These are phyloP conservation scores for Papiliotrema laurentii DNA, from an alignment of 1,284 basidiomycete genomes.

Conservation along the genomic window DNA sequence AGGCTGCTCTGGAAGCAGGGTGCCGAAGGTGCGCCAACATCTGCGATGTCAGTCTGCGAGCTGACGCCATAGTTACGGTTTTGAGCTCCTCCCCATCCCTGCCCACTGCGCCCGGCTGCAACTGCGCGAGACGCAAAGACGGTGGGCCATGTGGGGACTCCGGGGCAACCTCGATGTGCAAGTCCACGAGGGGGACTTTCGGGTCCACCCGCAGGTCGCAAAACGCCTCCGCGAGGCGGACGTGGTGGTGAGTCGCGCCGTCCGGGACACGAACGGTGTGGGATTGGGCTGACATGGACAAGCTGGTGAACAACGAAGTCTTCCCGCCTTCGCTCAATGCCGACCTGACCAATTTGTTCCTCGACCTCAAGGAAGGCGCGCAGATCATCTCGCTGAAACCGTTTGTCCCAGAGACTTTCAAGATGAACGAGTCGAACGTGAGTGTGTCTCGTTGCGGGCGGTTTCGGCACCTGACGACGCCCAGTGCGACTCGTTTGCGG, in stretches of 20 bases:
- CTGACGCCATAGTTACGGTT: conserved; percentile 45
- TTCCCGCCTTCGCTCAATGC: conserved; percentile 54
- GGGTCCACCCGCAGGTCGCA: conserved; percentile 37
- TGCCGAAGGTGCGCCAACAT: conserved; percentile 26
- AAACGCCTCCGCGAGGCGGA: conserved; percentile 50
- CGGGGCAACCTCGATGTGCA: conserved; percentile 46
- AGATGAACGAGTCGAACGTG: conserved; percentile 50
- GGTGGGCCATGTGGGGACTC: conserved; percentile 54
- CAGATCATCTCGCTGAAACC: conserved; percentile 54
- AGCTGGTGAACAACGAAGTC: conserved; percentile 56
- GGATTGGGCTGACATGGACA: conserved; percentile 4
- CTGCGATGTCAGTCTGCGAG: not conserved
- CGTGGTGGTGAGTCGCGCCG: conserved; percentile 47
- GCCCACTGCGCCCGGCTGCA: conserved; percentile 51
- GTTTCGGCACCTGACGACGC: not conserved
- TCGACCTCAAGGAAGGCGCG: conserved; percentile 54
- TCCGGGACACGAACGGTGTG: not conserved
- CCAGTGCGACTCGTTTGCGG: conserved; percentile 44
- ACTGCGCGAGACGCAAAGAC: conserved; percentile 48
- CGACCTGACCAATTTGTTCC: conserved; percentile 53
- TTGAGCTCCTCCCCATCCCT: conserved; percentile 54
- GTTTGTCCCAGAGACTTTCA: conserved; percentile 52
- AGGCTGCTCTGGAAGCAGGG: conserved; percentile 54
- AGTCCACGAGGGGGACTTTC: conserved; percentile 54
- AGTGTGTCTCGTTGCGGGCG: conserved; percentile 13